Percentiles rank a stretch among this genome's conserved stretches.
Evolutionary conservation across 139 green algal species (phyloP).

Genomic region (Limnomonas spitsbergensis): DNA sequence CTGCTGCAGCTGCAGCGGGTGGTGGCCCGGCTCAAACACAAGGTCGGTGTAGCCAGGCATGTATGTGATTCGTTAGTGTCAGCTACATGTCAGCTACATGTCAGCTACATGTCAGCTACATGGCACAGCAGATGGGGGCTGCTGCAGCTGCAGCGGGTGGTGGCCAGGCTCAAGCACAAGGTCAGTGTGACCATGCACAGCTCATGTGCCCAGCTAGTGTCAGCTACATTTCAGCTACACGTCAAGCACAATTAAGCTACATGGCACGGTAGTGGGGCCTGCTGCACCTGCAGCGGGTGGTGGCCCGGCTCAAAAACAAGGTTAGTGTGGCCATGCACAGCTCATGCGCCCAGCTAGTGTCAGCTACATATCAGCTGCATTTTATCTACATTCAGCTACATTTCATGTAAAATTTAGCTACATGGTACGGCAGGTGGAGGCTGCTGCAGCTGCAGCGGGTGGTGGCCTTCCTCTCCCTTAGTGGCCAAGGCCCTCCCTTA

Average conservation of each 20-base stretch:
- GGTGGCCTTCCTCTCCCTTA: neutral
- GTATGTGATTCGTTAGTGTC: neutral
- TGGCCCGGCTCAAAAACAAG: neutral
- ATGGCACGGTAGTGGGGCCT: neutral
- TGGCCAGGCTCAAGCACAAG: neutral
- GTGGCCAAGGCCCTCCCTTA: too few species aligned
- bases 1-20: neutral
- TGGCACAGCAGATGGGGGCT: neutral
- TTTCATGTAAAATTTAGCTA: too few species aligned
- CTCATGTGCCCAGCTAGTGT: neutral
- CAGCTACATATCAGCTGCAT: too few species aligned
- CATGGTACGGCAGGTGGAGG: neutral
- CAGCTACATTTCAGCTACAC: too few species aligned
- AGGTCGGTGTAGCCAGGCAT: neutral
- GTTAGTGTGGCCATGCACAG: neutral
- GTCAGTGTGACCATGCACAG: neutral
- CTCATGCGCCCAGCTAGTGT: neutral
- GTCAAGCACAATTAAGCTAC: too few species aligned
- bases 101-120: too few species aligned
- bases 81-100: too few species aligned
- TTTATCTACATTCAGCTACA: too few species aligned
- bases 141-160: neutral
- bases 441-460: neutral
- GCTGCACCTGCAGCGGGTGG: neutral
- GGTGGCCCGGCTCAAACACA: neutral